These are phyloP conservation scores for Fusarium secorum DNA, from an alignment of 2,329 filamentous ascomycete species.

Conservation along the genomic window DNA sequence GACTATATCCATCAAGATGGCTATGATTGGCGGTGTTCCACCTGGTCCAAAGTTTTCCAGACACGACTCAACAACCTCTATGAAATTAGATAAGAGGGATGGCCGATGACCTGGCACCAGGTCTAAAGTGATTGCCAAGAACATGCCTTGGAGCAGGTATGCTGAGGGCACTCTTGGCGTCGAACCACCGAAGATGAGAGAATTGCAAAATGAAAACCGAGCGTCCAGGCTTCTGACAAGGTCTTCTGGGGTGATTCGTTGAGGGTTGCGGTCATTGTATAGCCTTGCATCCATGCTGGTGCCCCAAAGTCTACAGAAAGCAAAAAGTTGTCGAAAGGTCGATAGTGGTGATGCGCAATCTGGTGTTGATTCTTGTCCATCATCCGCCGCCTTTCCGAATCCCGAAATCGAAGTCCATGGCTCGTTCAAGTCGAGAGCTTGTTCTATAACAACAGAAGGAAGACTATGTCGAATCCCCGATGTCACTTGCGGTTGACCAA, in stretches of 20 bases:
- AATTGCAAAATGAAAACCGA: slow-evolving; percentile 51
- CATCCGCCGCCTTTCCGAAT: slow-evolving; percentile 8
- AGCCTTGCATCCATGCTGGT: slow-evolving; percentile 33
- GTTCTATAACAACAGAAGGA: slow-evolving; percentile 21
- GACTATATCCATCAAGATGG: slow-evolving; percentile 48
- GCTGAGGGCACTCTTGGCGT: slow-evolving; percentile 48
- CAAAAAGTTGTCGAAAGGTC: slow-evolving; percentile 54
- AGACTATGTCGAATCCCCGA: slow-evolving; percentile 29
- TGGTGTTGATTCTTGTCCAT: slow-evolving; percentile 6
- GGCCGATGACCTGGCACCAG: slow-evolving; percentile 45
- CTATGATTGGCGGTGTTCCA: slow-evolving; percentile 48
- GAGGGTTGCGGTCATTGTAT: slow-evolving; percentile 19
- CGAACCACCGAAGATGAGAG: slow-evolving; percentile 47
- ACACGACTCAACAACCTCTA: slow-evolving; percentile 49
- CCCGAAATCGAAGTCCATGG: slow-evolving; percentile 36
- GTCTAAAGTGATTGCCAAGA: slow-evolving; percentile 49
- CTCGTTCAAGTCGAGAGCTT: slow-evolving; percentile 23
- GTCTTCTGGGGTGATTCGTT: slow-evolving; percentile 37
- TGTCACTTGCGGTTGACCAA: slow-evolving; percentile 48
- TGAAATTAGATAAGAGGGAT: slow-evolving; percentile 48
- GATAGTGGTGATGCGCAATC: slow-evolving; percentile 47
- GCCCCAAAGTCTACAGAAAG: slow-evolving; percentile 49
- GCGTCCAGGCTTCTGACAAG: slow-evolving; percentile 47
- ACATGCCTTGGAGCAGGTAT: slow-evolving; percentile 49
- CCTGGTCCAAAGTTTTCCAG: slow-evolving; percentile 45